Conservation (phyloP, 495 filamentous ascomycete genomes). For the Polyplosphaeria fusca region DNA sequence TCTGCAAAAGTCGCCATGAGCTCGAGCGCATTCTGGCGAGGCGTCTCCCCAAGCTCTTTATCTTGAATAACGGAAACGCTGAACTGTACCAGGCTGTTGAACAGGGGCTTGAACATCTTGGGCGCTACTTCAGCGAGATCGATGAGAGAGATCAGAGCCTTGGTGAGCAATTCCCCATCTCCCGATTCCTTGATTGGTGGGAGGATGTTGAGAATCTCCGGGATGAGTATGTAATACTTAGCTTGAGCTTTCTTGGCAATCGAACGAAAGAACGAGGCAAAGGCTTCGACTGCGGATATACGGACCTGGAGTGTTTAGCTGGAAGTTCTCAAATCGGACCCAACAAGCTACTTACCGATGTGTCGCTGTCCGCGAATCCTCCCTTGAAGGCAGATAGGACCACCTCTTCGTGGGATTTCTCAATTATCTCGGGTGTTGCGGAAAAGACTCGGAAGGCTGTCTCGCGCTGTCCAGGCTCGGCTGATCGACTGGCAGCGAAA, state of each 20-base stretch:
- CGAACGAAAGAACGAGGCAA: conserved; percentile 90
- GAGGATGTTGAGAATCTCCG: conserved; percentile 86
- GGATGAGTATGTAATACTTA: conserved; percentile 82
- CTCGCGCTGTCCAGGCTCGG: conserved; percentile 77
- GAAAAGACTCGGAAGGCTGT: conserved; percentile 90
- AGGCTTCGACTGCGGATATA: conserved; percentile 92
- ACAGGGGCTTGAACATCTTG: conserved; percentile 93
- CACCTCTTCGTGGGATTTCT: conserved; percentile 86
- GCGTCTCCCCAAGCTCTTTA: conserved; percentile 85
- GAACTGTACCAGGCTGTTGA: conserved; percentile 87
- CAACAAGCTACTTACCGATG: conserved; percentile 54
- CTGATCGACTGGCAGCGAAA: conserved; percentile 81
- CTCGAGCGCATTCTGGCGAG: conserved; percentile 91
- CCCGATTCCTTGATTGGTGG: conserved; percentile 86
- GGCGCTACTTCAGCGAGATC: conserved; percentile 88
- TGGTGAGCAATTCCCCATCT: conserved; percentile 85
- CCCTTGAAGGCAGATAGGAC: conserved; percentile 80
- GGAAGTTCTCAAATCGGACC: no score
- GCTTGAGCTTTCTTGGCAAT: conserved; percentile 78
- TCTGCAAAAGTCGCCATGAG: conserved; percentile 99
- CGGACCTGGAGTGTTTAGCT: conserved; percentile 56
- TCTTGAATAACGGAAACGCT: conserved; percentile 90
- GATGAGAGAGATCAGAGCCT: conserved; percentile 83
- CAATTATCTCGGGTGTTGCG: conserved; percentile 92
- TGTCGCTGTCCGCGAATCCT: conserved; percentile 86